A percentile compares a stretch with the other conserved stretches of the same genome.
Evolutionary conservation across 371 early-diverging fungal genomes (phyloP).

Genomic region (Capniomyces stellatus): DNA sequence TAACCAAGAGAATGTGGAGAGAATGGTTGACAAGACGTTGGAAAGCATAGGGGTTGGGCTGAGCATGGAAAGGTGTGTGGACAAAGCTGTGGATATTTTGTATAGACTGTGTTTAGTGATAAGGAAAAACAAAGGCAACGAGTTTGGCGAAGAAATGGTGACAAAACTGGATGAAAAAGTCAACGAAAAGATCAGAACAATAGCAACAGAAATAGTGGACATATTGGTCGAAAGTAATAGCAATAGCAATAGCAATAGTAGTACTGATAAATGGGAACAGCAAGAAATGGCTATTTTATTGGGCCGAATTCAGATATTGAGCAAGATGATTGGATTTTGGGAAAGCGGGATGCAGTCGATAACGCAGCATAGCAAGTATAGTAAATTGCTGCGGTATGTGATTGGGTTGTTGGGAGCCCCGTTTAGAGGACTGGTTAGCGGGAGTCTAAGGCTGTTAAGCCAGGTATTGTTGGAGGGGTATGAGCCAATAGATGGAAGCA

Average conservation of each 20-base stretch:
- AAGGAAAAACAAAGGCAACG: no score
- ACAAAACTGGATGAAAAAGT: neutral
- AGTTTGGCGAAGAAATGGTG: no score
- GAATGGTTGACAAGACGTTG: no score
- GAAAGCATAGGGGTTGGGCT: no score
- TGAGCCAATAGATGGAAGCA: neutral
- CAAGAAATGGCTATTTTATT: neutral
- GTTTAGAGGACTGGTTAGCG: conserved; percentile 1
- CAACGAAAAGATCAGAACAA: neutral
- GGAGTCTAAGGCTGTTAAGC: neutral
- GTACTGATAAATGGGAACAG: neutral
- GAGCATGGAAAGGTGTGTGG: no score
- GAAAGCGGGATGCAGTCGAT: neutral
- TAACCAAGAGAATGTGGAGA: no score
- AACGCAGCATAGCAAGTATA: neutral
- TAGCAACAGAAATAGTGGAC: neutral
- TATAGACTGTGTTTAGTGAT: no score
- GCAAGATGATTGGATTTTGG: neutral
- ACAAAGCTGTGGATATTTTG: no score
- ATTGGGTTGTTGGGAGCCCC: conserved; percentile 2
- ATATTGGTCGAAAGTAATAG: neutral
- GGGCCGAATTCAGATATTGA: neutral
- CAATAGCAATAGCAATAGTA: neutral
- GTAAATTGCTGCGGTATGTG: neutral
- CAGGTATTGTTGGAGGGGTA: neutral